Evolutionary conservation across 495 filamentous ascomycete genomes (phyloP), one percentile per base, ranked within the genome.

Genomic region (Daldinia concentrica): DNA sequence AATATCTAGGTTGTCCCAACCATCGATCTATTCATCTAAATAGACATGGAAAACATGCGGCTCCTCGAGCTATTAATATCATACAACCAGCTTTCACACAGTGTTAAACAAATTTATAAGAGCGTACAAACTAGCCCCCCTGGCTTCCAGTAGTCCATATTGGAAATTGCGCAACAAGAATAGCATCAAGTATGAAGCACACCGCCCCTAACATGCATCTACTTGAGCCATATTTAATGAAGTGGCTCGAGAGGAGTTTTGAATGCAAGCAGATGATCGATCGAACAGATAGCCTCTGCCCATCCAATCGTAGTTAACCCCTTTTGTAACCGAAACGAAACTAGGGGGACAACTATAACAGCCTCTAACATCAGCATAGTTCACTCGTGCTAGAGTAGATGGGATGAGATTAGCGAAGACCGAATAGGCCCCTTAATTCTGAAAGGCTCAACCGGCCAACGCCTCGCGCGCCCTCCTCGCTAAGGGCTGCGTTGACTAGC

Each of bases 401-500:
- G 8, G 29, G 36, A 15, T 37, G n/a, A 12, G 26, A 60, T 72
- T 50, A 72, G 0, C 27, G 29, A 8, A 76, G 48, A 63, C 90
- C 91, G 71, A 95, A 95, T 52, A 95, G 79, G 71, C 88, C 93
- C 29, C 83, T 88, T 45, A 97, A 80, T 74, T 97, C 90, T 24
- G 81, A 76, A 3, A 85, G 74, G 41, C 85, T 86, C 29, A 97
- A 76, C 9, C 91, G 82, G 7, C 86, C 84, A 12, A 94, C 82
- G 45, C 84, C 87, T 74, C 87, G 85, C 26, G 85, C 85, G 30
- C 88, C 90, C 24, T 89, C 90, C 79, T 97, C 93, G 75, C 97
- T 93, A 7, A 99, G 85, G 15, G 94, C 95, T 3, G 87, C 84
- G 55, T 91, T 87, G 51, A 98, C 94, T 8, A 97, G 77, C 39